Percentiles rank a stretch among this genome's conserved stretches.
phyloP scores from a whole-genome alignment of 2,329 filamentous ascomycete genomes.

The Exophiala xenobiotica region DNA sequence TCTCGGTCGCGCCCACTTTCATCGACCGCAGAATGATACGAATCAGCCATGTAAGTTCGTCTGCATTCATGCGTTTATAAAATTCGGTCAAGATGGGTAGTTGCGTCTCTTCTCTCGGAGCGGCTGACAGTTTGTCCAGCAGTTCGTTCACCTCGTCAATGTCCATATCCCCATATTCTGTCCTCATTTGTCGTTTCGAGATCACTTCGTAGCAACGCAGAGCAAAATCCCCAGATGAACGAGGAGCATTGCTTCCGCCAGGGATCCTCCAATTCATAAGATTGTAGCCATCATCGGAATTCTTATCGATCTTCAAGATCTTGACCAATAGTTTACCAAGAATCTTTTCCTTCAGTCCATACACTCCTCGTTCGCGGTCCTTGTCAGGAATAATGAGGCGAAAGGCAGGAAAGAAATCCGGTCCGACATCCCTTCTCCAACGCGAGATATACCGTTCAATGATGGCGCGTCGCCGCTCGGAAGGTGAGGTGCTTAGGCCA shows the following conservation, averaged over 20 bases:
- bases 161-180: constrained; percentile 71
- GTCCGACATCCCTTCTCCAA: constrained; percentile 85
- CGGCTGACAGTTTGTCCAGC: constrained; percentile 73
- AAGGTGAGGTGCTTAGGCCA: constrained; percentile 58
- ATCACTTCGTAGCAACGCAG: constrained; percentile 84
- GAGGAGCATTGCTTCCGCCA: constrained; percentile 61
- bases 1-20: constrained; percentile 77
- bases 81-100: constrained; percentile 77
- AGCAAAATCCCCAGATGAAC: constrained; percentile 86
- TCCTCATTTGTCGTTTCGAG: constrained; percentile 76
- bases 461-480: constrained; percentile 76
- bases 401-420: constrained; percentile 91
- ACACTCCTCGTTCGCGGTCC: constrained; percentile 87
- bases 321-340: constrained; percentile 91
- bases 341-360: constrained; percentile 87
- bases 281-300: constrained; percentile 83
- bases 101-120: constrained; percentile 79
- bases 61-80: constrained; percentile 86
- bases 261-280: constrained; percentile 92
- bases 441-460: constrained; percentile 81
- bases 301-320: constrained; percentile 85
- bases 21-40: constrained; percentile 84
- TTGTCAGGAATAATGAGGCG: constrained; percentile 90
- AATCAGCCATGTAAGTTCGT: constrained; percentile 92
- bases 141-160: constrained; percentile 87